Evolutionary conservation across 2,329 filamentous ascomycete genomes (phyloP).

Genomic region (Aschersonia sp.): DNA sequence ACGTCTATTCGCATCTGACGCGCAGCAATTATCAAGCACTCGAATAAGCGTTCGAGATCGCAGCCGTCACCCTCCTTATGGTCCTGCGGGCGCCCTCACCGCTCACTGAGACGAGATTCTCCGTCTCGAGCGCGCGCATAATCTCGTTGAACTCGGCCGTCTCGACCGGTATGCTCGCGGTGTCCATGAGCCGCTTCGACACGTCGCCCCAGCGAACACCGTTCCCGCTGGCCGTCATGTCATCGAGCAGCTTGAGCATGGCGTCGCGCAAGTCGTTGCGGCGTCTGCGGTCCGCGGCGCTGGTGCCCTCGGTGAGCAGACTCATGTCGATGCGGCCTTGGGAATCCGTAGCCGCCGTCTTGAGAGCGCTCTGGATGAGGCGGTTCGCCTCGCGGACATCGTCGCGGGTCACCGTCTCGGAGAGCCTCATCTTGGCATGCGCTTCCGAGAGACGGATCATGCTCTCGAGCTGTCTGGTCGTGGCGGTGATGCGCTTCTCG

Average conservation of each 20-base stretch:
- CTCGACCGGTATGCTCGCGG: conserved; percentile 57
- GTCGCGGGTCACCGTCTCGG: conserved; percentile 54
- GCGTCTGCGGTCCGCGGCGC: conserved; percentile 68
- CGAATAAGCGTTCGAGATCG: conserved; percentile 14
- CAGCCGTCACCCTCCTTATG: conserved; percentile 57
- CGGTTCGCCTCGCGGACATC: conserved; percentile 88
- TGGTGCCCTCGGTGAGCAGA: conserved; percentile 85
- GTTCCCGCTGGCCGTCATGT: conserved; percentile 54
- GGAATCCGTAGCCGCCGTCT: conserved; percentile 91
- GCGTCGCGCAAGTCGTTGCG: conserved; percentile 75
- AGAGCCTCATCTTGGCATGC: conserved; percentile 93
- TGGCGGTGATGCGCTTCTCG: conserved; percentile 94
- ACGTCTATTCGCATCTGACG: background rate
- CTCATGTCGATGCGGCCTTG: conserved; percentile 95
- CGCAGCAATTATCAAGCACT: background rate
- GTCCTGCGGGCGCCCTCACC: conserved; percentile 76
- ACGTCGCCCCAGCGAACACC: conserved; percentile 69
- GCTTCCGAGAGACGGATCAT: conserved; percentile 97
- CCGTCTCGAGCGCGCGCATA: conserved; percentile 65
- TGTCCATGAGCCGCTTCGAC: conserved; percentile 55
- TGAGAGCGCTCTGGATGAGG: conserved; percentile 84
- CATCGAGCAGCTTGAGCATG: conserved; percentile 61
- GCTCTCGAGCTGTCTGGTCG: conserved; percentile 87
- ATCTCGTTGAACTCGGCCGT: conserved; percentile 69
- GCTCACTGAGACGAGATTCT: conserved; percentile 64